Evolutionary conservation across 2,329 filamentous ascomycete genomes (phyloP), one percentile per base, ranked within the genome.

Genomic region (Myriosclerotinia duriaeana): DNA sequence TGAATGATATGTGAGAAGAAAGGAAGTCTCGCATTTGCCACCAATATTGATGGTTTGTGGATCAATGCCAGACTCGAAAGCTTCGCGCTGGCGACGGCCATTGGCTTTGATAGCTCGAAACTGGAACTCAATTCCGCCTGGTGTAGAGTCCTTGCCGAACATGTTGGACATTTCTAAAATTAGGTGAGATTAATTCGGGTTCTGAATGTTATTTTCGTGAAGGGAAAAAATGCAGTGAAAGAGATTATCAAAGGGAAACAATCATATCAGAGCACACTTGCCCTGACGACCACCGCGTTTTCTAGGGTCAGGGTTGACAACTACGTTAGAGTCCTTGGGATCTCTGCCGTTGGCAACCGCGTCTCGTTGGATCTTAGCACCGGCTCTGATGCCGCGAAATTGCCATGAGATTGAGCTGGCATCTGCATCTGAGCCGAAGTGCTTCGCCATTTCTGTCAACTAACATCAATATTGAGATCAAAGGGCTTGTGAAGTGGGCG

Each of bases 41-140:
- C 68, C 69, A 58, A 75, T 70, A 12, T 40, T 54, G 8, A 75
- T 56, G 22, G 56, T 58, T 40, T 70, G 65, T n/a, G 85, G 82
- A 71, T 84, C 80, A 53, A 79, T 76, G 36, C 81, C 82, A 1
- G 76, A 74, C 30, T 78, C 76, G n/a, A 80, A 78, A 3, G 81
- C 80, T 3, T 77, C 72, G 53, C 79, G 78, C 54, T 87, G 80
- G 2, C 75, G 76, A 50, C 83, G 80, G 40, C 82, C 85, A 40
- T 85, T 79, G 46, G 78, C 79, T 75, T 85, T 86, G 76, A 87
- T 82, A 34, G 74, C 68, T 1, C 85, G 81, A 72, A 88, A 87
- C 72, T 87, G 85, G 73, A 85, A 88, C 70, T 83, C 81, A n/a
- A 88, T 81, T 11, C 86, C 86, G 26, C 81, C 80, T 0, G 79